phyloP scores from a whole-genome alignment of 2,329 filamentous ascomycete species.

The Nemania abortiva region DNA sequence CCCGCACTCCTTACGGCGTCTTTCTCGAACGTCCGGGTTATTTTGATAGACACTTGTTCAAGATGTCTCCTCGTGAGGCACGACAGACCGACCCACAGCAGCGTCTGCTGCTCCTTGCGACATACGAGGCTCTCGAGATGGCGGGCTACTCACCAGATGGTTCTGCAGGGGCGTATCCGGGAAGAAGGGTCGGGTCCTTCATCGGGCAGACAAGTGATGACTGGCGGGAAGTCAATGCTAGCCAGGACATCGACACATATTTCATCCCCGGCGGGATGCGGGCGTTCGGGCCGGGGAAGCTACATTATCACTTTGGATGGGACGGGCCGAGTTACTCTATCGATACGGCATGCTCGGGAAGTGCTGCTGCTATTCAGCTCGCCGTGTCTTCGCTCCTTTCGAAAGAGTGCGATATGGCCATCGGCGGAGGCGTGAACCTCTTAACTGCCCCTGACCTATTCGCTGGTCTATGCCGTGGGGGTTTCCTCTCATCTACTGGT shows the following conservation, averaged over 20 bases:
- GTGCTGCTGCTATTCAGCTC: constrained; percentile 41
- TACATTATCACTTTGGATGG: constrained; percentile 53
- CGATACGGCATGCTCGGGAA: constrained; percentile 50
- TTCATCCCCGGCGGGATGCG: constrained; percentile 52
- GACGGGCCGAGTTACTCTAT: constrained; percentile 47
- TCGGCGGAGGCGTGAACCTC: constrained; percentile 50
- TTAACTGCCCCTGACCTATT: constrained; percentile 69
- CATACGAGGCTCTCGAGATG: constrained; percentile 76
- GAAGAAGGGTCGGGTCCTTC: constrained; percentile 37
- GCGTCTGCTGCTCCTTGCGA: constrained; percentile 71
- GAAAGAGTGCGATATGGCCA: constrained; percentile 72
- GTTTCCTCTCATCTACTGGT: constrained; percentile 58
- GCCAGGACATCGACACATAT: constrained; percentile 65
- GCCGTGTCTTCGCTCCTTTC: constrained; percentile 70
- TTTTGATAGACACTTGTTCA: constrained; percentile 44
- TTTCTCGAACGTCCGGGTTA: constrained; percentile 35
- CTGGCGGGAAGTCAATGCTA: constrained; percentile 73
- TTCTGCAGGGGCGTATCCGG: constrained; percentile 23
- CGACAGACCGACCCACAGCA: constrained; percentile 71
- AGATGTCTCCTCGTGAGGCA: constrained; percentile 44
- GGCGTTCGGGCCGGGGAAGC: constrained; percentile 53
- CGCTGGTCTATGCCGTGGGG: constrained; percentile 70
- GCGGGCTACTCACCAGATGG: constrained; percentile 55
- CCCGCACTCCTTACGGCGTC: constrained; percentile 30
- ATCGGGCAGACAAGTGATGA: constrained; percentile 40